Evolutionary conservation across 345 rosid species (phyloP), one percentile per base, ranked within the genome.

Genomic region (Bruguiera sexangula): DNA sequence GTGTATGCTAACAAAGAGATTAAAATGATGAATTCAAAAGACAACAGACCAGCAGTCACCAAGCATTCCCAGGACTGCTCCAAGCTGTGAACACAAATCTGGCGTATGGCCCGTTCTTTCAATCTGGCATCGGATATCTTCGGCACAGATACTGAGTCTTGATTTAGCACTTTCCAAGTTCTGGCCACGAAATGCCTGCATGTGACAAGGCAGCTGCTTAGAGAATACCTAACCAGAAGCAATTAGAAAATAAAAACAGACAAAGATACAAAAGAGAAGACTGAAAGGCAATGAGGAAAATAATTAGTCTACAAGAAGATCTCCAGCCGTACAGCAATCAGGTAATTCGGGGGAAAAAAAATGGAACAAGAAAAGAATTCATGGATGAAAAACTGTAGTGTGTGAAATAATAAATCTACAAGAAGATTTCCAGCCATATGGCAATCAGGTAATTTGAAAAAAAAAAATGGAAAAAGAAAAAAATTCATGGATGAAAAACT

Each of bases 11-110:
- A 21, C 60, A 56, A 26, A 50, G 3, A 8, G n/a, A 34, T 62
- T 2, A 8, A 26, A 3, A 65, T 19, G 22, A 71, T 20, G 34
- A 60, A 57, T 46, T 68, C 60, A 54, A 53, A 66, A 69, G 76
- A 43, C 68, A 60, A 70, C 81, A 57, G 68, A 92, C 99, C 99
- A 85, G 92, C 98, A 92, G 77, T 95, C 99, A 24, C 99, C 99
- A 53, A 92, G 99, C 96, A 92, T 90, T 20, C 99, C 99, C 48
- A 95, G 89, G 60, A 95, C 99, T 52, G 98, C 99, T 50, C 99
- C 99, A 62, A 95, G 94, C 89, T 92, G 99, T 43, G 99, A 95
- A 77, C 98, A 88, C 73, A 95, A 80, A 70, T 92, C 98, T 29
- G 97, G 76, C 27, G 92, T 90, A 78, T 80, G 86, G 30, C 98